Base-by-base conservation (phyloP, 176 grass and related monocot species). In the Elaeis guineensis region DNA sequence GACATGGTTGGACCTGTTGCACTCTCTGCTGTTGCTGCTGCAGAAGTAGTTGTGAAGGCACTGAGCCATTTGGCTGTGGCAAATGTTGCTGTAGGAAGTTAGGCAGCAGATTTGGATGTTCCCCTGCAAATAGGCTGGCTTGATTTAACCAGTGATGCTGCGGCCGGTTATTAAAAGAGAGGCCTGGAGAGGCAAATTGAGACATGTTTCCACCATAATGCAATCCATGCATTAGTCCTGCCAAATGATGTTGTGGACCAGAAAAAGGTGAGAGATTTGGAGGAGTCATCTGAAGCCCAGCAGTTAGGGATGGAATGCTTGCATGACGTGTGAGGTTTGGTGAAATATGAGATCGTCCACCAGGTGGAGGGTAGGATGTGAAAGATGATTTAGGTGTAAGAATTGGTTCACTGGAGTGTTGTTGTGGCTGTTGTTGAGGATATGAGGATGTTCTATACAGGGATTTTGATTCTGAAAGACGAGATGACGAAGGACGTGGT, bases 271-370 rank as follows among this genome's bases (percentile, higher is more conserved):
- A 75, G 57, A 85, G 66, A 77, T 71, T 78, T 5, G 79, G 77
- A 64, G 69, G 54, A 53, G 80, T 67, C 74, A 86, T 80, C 72
- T 93, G 94, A 50, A 73, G 60, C 7, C 85, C 82, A 81, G 77
- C 53, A 75, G 72, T 77, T 63, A 81, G 69, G 69, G 88, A 86
- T 50, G 94, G 94, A 61, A 99, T 89, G 64, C 94, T 99, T 21
- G 85, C 83, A 85, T 99, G 94, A 19, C 94, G 88, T 65, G 94
- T 99, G 54, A 99, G 94, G 49, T 80, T 74, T 72, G 64, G 69
- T 50, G 70, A 59, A 60, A 76, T 52, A 57, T 80, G 78, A 29
- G 79, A 80, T 74, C 61, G 58, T 57, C 76, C 78, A 57, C 72
- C 57, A 64, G 64, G 71, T 44, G 61, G 55, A 72, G 84, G 76